Percentiles rank a stretch among this genome's conserved stretches.
Evolutionary conservation across 306 rosid genomes (phyloP).

Genomic region (Sesbania bispinosa): DNA sequence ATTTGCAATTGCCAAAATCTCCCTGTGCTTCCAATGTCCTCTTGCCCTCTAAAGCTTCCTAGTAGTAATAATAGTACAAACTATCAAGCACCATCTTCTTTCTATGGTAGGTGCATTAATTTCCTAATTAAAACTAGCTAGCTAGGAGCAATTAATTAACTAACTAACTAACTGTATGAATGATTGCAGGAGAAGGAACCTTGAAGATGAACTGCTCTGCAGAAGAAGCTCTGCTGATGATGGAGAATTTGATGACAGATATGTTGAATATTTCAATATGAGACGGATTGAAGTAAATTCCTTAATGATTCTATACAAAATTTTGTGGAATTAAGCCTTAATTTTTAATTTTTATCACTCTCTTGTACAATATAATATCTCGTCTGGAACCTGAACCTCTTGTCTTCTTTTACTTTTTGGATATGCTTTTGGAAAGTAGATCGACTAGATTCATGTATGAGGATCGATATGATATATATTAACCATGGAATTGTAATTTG

Average conservation of each 20-base stretch:
- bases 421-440: too few relatives aligned
- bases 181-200: constrained; percentile 37
- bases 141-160: too few relatives aligned
- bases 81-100: constrained; percentile 6
- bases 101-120: too few relatives aligned
- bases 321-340: background rate
- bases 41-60: constrained; percentile 40
- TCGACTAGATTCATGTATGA: too few relatives aligned
- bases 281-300: background rate
- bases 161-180: too few relatives aligned
- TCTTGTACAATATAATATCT: too few relatives aligned
- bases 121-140: too few relatives aligned
- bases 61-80: background rate
- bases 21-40: constrained; percentile 61
- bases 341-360: too few relatives aligned
- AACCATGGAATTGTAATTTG: too few relatives aligned
- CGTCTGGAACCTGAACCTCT: too few relatives aligned
- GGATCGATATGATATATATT: too few relatives aligned
- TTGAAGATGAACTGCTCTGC: constrained; percentile 22
- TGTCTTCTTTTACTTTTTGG: too few relatives aligned
- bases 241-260: constrained; percentile 50
- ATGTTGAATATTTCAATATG: constrained; percentile 56
- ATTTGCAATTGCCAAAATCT: constrained; percentile 74
- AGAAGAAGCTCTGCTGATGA: constrained; percentile 43
- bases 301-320: background rate